Base-by-base conservation (phyloP, 2,329 filamentous ascomycete genomes). In the Talaromyces sp. region DNA sequence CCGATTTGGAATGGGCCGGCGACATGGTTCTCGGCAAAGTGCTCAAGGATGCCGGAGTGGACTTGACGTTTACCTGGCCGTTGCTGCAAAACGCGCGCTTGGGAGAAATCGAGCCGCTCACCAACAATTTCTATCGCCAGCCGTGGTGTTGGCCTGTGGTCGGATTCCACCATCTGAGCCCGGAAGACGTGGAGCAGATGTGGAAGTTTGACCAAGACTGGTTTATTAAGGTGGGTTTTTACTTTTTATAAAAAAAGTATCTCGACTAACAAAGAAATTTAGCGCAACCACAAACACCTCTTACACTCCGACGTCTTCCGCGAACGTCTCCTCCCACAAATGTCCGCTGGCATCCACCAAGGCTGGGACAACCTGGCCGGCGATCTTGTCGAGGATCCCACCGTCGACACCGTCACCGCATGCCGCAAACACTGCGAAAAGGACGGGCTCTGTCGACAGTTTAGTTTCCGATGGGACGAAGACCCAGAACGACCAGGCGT, bases 191-290 rank as follows among this genome's bases (percentile, higher is more conserved):
- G 15, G 70, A 75, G 52, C 69, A 72, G 3, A 72, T 84, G 44
- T 79, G 75, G 70, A 72, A 74, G 8, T 80, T 82, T 33, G 80
- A 84, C 65, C 75, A 75, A 56, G 71, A 70, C 55, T 77, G 85
- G 68, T 88, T 87, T 75, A 82, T 84, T 73, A 85, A 86, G 71
- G 87, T 89, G 81, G 71, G 47, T 30, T 19, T n/a, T n/a, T 0
- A 30, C n/a, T 6, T 4, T 1, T 11, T 8, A 11, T 25, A 22
- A 19, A 22, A 19, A 22, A n/a, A 22, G 19, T 25, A 25, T 13
- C 4, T 19, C 10, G 22, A 15, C 49, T 53, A 32, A 53, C 49
- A 10, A 17, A 11, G 57, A 57, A 19, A 33, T 36, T 55, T 8
- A 68, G 69, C 69, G 63, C 68, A 67, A 51, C 66, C 66, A 63